phyloP scores from a whole-genome alignment of 345 rosid genomes.

The Schrenkiella parvula region DNA sequence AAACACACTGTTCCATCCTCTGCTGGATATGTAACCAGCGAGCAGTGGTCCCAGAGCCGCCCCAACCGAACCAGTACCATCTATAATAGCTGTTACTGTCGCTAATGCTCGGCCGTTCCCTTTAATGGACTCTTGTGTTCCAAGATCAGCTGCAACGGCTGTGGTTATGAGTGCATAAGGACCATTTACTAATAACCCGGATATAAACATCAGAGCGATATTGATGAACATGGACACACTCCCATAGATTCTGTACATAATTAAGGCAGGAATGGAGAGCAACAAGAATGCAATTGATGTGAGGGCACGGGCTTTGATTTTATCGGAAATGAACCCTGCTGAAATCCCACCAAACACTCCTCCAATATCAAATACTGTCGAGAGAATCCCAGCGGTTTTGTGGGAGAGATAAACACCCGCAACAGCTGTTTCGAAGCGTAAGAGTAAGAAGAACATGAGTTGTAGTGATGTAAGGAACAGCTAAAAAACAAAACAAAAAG shows the following conservation, averaged over 20 bases:
- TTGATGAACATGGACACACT: conserved; percentile 58
- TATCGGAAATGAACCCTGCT: conserved; percentile 75
- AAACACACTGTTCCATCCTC: conserved; percentile 88
- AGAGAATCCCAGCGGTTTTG: conserved; percentile 81
- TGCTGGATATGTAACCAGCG: conserved; percentile 78
- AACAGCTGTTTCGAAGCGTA: conserved; percentile 52
- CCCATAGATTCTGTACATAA: conserved; percentile 65
- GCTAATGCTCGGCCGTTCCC: conserved; percentile 89
- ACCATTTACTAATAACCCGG: conserved; percentile 79
- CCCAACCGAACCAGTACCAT: conserved; percentile 94
- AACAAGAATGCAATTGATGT: conserved; percentile 65
- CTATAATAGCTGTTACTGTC: conserved; percentile 86
- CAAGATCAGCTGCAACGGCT: conserved; percentile 95
- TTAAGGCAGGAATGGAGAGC: conserved; percentile 68
- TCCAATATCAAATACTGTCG: conserved; percentile 72
- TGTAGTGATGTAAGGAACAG: not conserved
- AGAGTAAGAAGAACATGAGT: not conserved
- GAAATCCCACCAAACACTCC: conserved; percentile 83
- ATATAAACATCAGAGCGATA: conserved; percentile 64
- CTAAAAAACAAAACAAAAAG: too few relatives aligned
- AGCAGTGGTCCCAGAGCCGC: conserved; percentile 86
- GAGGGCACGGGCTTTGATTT: conserved; percentile 70
- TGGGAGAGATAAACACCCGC: conserved; percentile 79
- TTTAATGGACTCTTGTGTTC: conserved; percentile 66
- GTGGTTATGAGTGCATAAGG: conserved; percentile 88